Evolutionary conservation across 257 asterid species (phyloP), one percentile per base, ranked within the genome.

Genomic region (Lavandula angustifolia): DNA sequence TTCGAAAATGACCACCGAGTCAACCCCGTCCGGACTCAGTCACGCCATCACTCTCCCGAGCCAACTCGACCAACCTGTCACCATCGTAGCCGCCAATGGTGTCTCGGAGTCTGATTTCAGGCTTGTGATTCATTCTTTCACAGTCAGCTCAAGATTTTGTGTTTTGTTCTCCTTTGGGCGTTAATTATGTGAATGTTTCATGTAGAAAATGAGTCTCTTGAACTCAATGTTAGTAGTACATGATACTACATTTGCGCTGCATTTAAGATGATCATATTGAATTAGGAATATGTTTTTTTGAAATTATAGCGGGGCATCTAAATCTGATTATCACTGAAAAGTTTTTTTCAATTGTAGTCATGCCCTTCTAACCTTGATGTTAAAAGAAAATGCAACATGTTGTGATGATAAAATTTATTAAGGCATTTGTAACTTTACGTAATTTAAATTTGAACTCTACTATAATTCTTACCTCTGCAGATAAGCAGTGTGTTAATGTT

Each of bases 91-190:
- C 57, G 89, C 85, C 47, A 70, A 89, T 5, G 94, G 97, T 48
- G 79, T 92, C 76, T 84, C 95, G 10, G 80, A 79, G 38, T 51
- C 85, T 51, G 92, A 87, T 50, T 89, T 92, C 84, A 81, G 88
- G 98, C 71, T 75, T 32, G 72, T 14, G 5, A 7, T 44, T 58
- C 55, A 37, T 60, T 5, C 29, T 68, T 22, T 17, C 8, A 13
- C 55, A 9, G 3, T 3, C 52, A 22, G 62, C 43, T 55, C 73
- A 53, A 18, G 10, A 11, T 4, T 31, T 37, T 54, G 14, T 13
- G 6, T 4, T 31, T 44, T 53, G 11, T 18, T 54, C 12, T 29
- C 53, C 32, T 35, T 56, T 54, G 7, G 16, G 7, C 10, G 16
- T 53, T 53, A 32, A 58, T 27, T 57, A 31, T 44, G 5, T 42